Evolutionary conservation across 805 yeast species (phyloP).

Genomic region (Nakazawaea ambrosiae): DNA sequence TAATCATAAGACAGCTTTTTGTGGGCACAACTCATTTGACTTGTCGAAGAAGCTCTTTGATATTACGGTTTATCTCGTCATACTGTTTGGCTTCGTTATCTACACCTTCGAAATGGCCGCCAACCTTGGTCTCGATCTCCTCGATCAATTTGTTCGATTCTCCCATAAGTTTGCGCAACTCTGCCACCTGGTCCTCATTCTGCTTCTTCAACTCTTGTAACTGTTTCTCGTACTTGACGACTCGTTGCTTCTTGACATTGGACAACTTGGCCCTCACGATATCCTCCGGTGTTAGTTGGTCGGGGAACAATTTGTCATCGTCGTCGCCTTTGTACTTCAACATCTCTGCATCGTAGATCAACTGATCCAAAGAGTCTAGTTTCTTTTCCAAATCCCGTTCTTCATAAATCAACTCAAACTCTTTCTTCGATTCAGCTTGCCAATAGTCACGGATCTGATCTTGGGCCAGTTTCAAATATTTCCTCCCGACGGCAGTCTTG

Average conservation of each 20-base stretch:
- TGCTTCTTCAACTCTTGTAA: slow-evolving; percentile 13
- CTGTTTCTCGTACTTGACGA: slow-evolving; percentile 13
- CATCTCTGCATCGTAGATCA: slow-evolving; percentile 31
- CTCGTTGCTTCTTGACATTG: slow-evolving; percentile 12
- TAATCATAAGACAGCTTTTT: too few species aligned
- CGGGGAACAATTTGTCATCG: slow-evolving; percentile 13
- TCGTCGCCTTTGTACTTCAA: slow-evolving; percentile 11
- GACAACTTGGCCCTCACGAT: slow-evolving; percentile 15
- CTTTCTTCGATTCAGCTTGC: slow-evolving; percentile 32
- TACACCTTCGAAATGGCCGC: slow-evolving; percentile 3
- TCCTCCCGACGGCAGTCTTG: slow-evolving; percentile 28
- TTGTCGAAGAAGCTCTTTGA: slow-evolving; percentile 5
- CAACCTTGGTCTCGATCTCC: not conserved
- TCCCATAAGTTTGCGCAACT: slow-evolving; percentile 5
- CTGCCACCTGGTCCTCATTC: slow-evolving; percentile 12
- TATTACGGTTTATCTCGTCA: slow-evolving; percentile 4
- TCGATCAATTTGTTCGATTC: slow-evolving; percentile 3
- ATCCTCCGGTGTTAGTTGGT: slow-evolving; percentile 18
- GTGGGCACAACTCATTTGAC: not conserved
- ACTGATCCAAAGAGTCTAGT: slow-evolving; percentile 40
- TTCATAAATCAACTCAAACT: slow-evolving; percentile 38
- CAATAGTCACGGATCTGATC: slow-evolving; percentile 39
- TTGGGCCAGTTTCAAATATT: slow-evolving; percentile 35
- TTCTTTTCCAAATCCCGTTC: slow-evolving; percentile 37
- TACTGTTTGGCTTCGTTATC: slow-evolving; percentile 1